Base-by-base conservation (phyloP, 176 grass and related monocot species). In the Paspalum notatum region DNA sequence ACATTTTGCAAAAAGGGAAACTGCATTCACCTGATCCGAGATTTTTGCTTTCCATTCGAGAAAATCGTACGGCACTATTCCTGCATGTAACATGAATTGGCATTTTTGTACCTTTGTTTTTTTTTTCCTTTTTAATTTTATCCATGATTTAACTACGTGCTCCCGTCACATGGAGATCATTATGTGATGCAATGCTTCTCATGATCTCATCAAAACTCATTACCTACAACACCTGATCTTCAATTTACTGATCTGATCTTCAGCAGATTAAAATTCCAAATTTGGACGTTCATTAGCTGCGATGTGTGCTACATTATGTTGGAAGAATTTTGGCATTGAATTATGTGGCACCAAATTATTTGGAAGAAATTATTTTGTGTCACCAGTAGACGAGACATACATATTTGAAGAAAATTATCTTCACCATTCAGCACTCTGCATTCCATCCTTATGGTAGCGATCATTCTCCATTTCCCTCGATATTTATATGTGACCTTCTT, bases 401-500 rank as follows among this genome's bases (percentile, higher is more conserved):
- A 32, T 32, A 32, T 32, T 32, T 32, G 32, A 3, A 32, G 3
- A 3, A 32, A 32, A 32, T 32, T 32, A 38, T 65, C 67, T 27
- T 52, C 17, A 52, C 27, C 37, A 61, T 37, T 32, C n/a, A 47
- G 38, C 18, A 66, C 1, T 25, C 18, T 43, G 59, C 16, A 49
- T 42, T 1, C 5, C n/a, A 43, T 32, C 11, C 26, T 26, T 11
- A 9, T 45, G 43, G 54, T 75, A 52, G 8, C 12, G 45, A 45
- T 39, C 68, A 38, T 84, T 53, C 45, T 68, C 53, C 46, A 56
- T 12, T 81, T 60, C 8, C 15, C 12, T 70, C 9, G 39, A 38
- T 51, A 47, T 45, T 89, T 40, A 77, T 55, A 66, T 39, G 16
- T 41, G 16, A 41, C 74, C 13, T 62, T 72, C 45, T 76, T 83